phyloP scores from a whole-genome alignment of 1,139 yeast genomes.

The Candida sp. region DNA sequence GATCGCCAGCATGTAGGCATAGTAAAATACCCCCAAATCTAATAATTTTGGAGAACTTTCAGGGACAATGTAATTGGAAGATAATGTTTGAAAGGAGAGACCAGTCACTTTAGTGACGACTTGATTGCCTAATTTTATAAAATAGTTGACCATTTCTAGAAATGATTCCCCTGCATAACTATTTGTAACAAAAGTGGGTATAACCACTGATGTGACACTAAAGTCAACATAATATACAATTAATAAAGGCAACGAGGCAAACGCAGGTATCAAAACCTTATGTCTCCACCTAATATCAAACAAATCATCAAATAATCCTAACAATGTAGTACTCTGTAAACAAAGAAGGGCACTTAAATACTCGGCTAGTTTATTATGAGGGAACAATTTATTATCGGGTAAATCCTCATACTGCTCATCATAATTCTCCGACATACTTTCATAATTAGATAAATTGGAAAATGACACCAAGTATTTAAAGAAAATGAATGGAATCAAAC shows the following conservation, averaged over 20 bases:
- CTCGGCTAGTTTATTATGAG: conserved; percentile 83
- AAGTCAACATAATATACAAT: conserved; percentile 93
- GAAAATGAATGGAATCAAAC: conserved; percentile 86
- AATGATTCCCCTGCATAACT: conserved; percentile 21
- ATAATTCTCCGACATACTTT: conserved; percentile 29
- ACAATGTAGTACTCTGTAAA: conserved; percentile 74
- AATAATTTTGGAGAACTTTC: conserved; percentile 42
- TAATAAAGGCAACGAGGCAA: conserved; percentile 87
- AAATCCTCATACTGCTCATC: conserved; percentile 32
- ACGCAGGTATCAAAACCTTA: conserved; percentile 91
- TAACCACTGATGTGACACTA: conserved; percentile 85
- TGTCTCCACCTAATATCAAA: conserved; percentile 98
- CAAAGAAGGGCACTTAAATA: conserved; percentile 83
- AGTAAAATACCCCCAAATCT: conserved; percentile 79
- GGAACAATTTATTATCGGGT: conserved; percentile 49
- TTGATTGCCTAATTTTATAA: conserved; percentile 31
- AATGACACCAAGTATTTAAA: conserved; percentile 69
- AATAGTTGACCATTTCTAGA: conserved; percentile 15
- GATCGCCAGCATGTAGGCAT: conserved; percentile 85
- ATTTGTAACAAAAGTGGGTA: conserved; percentile 66
- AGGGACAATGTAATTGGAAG: conserved; percentile 29
- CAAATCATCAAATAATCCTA: conserved; percentile 92
- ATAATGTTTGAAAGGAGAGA: conserved; percentile 35
- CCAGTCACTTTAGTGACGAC: conserved; percentile 33
- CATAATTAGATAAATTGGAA: conserved; percentile 33